Percentiles rank a stretch among this genome's conserved stretches.
phyloP scores from a whole-genome alignment of 1,284 basidiomycete species.

The Hemileia vastatrix region DNA sequence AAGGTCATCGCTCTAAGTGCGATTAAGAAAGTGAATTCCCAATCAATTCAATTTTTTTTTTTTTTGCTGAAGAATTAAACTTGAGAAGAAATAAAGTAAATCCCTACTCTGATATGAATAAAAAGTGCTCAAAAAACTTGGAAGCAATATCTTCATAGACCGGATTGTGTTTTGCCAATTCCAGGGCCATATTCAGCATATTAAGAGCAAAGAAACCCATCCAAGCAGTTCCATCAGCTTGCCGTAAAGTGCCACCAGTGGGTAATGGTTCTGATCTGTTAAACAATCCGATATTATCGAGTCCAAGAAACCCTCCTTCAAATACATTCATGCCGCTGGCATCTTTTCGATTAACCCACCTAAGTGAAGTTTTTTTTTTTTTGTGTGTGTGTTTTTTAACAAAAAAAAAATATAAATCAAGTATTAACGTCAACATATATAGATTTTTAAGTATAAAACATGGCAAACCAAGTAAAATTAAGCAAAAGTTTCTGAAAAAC shows the following conservation, averaged over 20 bases:
- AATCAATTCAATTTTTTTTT: too few species aligned
- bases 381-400: too few species aligned
- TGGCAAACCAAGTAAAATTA: conserved; percentile 79
- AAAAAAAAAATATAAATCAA: too few species aligned
- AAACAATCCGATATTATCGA: conserved; percentile 97
- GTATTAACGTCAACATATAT: neutral
- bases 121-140: conserved; percentile 95
- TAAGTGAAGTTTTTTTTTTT: too few species aligned
- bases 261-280: conserved; percentile 94
- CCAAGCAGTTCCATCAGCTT: conserved; percentile 97
- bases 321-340: conserved; percentile 89
- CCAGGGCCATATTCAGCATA: conserved; percentile 94
- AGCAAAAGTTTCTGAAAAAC: conserved; percentile 95
- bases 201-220: conserved; percentile 98
- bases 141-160: conserved; percentile 99
- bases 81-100: neutral
- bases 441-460: neutral
- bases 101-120: conserved; percentile 72
- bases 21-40: too few species aligned
- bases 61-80: too few species aligned
- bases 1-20: conserved; percentile 80
- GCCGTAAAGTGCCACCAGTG: conserved; percentile 79
- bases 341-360: conserved; percentile 99
- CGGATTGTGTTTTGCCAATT: conserved; percentile 91
- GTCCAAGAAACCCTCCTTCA: conserved; percentile 92